Evolutionary conservation across 192 early-diverging fungal genomes (phyloP), one percentile per base, ranked within the genome.

Genomic region (Coemansia sp.): DNA sequence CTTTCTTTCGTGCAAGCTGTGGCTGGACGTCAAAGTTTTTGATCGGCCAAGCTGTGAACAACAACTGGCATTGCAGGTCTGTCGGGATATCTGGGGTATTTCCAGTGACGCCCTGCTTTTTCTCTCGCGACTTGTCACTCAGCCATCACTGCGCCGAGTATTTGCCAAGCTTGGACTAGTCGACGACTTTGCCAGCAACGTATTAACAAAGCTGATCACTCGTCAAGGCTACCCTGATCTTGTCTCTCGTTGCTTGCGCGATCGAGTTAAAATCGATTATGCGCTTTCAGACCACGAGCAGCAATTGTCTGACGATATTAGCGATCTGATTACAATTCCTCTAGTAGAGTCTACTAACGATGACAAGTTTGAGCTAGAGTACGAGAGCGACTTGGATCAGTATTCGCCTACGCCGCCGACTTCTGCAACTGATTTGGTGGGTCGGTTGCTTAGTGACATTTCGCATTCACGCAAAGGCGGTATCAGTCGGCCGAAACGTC

Each of bases 11-110:
- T 67, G 67, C 53, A 43, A 43, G 19, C 68, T 74, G 57, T 76
- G 74, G 73, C 70, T 67, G 3, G 43, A 58, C 14, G 26, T 67
- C 8, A 59, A 44, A 0, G 8, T 67, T 3, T 47, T 76, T 13
- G 37, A 64, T 28, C 42, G 21, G 28, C 17, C 1, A 11, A 6
- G 10, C 47, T n/a, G 38, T 42, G 19, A 6, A 6, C 14, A 40
- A 4, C 30, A 26, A 6, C 4, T 11, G 6, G 35, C 65, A 5
- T 16, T 66, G 40, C 67, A 53, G 23, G 10, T 73, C 3, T 59
- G 70, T 32, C 60, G 75, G 10, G 80, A 82, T 23, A 43, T 75
- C 26, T 77, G 69, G 66, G 80, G 72, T 4, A 66, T 77, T n/a
- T 72, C 72, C 1, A 61, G 38, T 3, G 72, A 77, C 28, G 42